A percentile compares a stretch with the other conserved stretches of the same genome.
These are phyloP conservation scores for Phanerochaete carnosa DNA, from an alignment of 768 basidiomycete species.

Conservation along the genomic window DNA sequence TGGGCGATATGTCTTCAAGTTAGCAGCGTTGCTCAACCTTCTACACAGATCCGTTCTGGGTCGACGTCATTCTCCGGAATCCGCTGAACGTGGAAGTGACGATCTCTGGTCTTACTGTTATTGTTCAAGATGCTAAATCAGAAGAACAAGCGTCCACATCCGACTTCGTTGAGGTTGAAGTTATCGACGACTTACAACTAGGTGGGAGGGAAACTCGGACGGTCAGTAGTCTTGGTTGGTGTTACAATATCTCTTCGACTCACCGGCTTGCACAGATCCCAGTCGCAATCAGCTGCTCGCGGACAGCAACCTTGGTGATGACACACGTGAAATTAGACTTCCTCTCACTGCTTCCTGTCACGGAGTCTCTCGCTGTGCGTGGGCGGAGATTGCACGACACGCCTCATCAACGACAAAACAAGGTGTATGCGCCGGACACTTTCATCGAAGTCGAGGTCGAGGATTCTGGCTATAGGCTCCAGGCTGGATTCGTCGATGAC, in stretches of 20 bases:
- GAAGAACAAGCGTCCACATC: slow-evolving; percentile 29
- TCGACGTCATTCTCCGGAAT: slow-evolving; percentile 68
- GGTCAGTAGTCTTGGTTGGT: slow-evolving; percentile 37
- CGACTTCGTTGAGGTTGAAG: slow-evolving; percentile 52
- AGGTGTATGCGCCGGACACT: slow-evolving; percentile 70
- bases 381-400: slow-evolving; percentile 79
- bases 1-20: slow-evolving; percentile 26
- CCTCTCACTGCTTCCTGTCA: slow-evolving; percentile 64
- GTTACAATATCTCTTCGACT: neutral
- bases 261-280: slow-evolving; percentile 43
- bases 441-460: slow-evolving; percentile 59
- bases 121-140: slow-evolving; percentile 39
- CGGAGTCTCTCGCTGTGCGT: slow-evolving; percentile 64
- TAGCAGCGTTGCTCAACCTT: neutral
- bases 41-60: slow-evolving; percentile 67
- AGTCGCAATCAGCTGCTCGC: slow-evolving; percentile 53
- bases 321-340: slow-evolving; percentile 65
- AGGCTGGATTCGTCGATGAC: slow-evolving; percentile 53
- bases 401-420: slow-evolving; percentile 59
- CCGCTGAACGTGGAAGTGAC: slow-evolving; percentile 74
- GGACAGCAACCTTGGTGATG: slow-evolving; percentile 51
- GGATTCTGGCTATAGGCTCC: slow-evolving; percentile 61
- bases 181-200: slow-evolving; percentile 59
- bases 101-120: slow-evolving; percentile 56
- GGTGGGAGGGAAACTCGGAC: slow-evolving; percentile 61